A percentile compares a stretch with the other conserved stretches of the same genome.
phyloP scores from a whole-genome alignment of 108 stramenopile species.

The Pseudonitzschia multiseries region DNA sequence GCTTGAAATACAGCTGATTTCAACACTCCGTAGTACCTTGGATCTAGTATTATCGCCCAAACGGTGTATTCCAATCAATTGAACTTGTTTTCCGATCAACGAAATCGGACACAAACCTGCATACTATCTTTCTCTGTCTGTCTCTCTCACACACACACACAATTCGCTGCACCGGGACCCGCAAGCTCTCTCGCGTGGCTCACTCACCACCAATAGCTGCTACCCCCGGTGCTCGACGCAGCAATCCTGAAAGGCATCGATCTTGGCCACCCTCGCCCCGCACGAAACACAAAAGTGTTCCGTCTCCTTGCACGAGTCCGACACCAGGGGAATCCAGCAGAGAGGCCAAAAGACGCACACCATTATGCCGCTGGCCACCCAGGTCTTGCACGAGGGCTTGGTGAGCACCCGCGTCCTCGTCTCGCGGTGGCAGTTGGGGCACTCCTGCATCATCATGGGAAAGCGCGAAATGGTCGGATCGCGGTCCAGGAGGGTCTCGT shows the following conservation, averaged over 20 bases:
- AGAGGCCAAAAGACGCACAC: slow-evolving; percentile 39
- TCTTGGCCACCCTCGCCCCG: slow-evolving; percentile 26
- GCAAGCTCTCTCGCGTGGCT: too few relatives aligned
- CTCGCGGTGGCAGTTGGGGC: slow-evolving; percentile 35
- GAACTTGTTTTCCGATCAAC: too few relatives aligned
- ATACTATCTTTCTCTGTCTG: too few relatives aligned
- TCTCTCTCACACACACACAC: too few relatives aligned
- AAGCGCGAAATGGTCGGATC: slow-evolving; percentile 18
- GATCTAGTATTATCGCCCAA: too few relatives aligned
- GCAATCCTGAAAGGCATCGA: slow-evolving; percentile 33
- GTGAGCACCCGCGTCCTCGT: slow-evolving; percentile 21
- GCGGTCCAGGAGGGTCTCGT: background rate
- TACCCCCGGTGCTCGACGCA: slow-evolving; percentile 20
- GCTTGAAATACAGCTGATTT: too few relatives aligned
- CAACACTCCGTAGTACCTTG: too few relatives aligned
- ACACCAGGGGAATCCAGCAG: slow-evolving; percentile 44
- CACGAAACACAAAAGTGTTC: slow-evolving; percentile 42
- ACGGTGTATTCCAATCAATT: too few relatives aligned
- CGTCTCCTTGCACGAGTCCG: slow-evolving; percentile 36
- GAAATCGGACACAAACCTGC: too few relatives aligned
- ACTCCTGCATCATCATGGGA: slow-evolving; percentile 25
- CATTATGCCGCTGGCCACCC: slow-evolving; percentile 14
- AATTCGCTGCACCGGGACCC: too few relatives aligned
- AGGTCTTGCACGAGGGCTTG: slow-evolving; percentile 8
- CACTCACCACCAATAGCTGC: too few relatives aligned